Conservation (phyloP, 345 rosid species). For the Geranium rotundifolium region DNA sequence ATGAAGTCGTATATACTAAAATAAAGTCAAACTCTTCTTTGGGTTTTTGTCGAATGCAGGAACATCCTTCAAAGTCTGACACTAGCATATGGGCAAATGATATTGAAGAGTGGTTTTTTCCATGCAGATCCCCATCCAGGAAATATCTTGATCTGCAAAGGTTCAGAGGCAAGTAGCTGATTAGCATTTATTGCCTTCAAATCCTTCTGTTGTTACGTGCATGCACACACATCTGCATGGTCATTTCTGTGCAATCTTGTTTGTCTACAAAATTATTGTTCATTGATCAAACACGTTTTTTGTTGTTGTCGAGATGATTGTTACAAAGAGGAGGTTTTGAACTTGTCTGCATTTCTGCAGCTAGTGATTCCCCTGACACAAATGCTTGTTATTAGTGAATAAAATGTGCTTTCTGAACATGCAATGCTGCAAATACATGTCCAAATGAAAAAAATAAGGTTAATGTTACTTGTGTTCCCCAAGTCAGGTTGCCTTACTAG, state of each 20-base stretch:
- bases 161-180: conserved; percentile 62
- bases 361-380: no score
- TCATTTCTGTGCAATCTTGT: no score
- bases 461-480: conserved; percentile 11
- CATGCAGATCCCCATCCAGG: conserved; percentile 99
- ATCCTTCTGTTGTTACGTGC: background rate
- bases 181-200: conserved; percentile 1
- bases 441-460: conserved; percentile 6
- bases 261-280: no score
- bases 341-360: background rate
- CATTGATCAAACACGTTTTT: background rate
- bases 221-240: background rate
- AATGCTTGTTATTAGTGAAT: no score
- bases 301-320: no score
- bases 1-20: no score
- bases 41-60: conserved; percentile 29
- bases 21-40: conserved; percentile 1
- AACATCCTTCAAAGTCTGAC: conserved; percentile 76
- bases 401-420: background rate
- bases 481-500: conserved; percentile 77
- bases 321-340: no score
- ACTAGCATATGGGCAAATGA: conserved; percentile 88
- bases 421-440: background rate
- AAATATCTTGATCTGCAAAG: conserved; percentile 81
- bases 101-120: conserved; percentile 89